Base-by-base conservation (phyloP, 2,329 filamentous ascomycete species). In the Leptosphaerulina australis region DNA sequence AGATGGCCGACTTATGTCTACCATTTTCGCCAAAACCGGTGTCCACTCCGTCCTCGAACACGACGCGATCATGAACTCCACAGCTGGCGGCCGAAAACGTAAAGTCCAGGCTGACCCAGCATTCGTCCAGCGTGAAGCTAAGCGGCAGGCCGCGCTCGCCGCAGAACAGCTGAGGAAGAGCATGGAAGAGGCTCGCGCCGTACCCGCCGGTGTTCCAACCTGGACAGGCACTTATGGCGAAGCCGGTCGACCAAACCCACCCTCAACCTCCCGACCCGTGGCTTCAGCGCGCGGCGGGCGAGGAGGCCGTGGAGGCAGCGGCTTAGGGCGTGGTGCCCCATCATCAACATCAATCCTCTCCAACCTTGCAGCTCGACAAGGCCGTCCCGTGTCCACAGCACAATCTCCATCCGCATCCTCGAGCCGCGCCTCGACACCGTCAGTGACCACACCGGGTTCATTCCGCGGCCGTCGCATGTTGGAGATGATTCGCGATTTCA, bases 11-110 rank as follows among this genome's bases (percentile, higher is more conserved):
- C 84, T 97, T 58, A 88, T 97, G 77, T 87, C 92, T 56, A 88
- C 89, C 41, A 91, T 99, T 45, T 96, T 97, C 68, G 87, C 91
- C 1, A 85, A 87, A 30, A 88, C 90, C 0, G 88, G 87, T 2
- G 88, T 97, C 1, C 91, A 96, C 64, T 91, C 88, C n/a, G 90
- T 92, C 0, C 83, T 97, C 34, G 90, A 97, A 63, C 94, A 99
- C 68, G 94, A 97, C 59, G 84, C 91, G 44, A 96, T 97, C 63
- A 83, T 97, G 44, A 68, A 64, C 41, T 67, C 68, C 5, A 68
- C 66, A 11, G 57, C 62, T 3, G 50, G 59, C 63, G 89, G 64
- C 41, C 64, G 62, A 25, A 88, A 85, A 60, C 83, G 84, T 41
- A 85, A 85, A 46, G 77, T 90, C 14, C 82, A 85, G 55, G 88